These are phyloP conservation scores for Acephala macrosclerotiorum DNA, from an alignment of 2,329 filamentous ascomycete genomes.

Conservation along the genomic window DNA sequence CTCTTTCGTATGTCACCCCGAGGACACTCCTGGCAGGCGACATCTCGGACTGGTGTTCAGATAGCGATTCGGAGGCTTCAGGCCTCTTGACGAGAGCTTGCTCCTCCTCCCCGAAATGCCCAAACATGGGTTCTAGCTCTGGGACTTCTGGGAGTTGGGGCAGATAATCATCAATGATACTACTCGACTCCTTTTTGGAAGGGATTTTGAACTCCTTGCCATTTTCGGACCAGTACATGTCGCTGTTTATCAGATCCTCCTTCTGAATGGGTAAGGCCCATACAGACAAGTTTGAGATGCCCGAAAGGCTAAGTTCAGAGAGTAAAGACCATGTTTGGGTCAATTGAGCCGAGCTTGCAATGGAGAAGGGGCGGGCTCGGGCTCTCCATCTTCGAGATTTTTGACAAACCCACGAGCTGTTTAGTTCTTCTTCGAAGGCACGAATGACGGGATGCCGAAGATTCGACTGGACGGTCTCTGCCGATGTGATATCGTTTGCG, in stretches of 20 bases:
- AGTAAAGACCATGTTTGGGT: constrained; percentile 26
- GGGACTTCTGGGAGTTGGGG: neutral
- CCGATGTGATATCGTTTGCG: neutral
- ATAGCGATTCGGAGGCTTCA: neutral
- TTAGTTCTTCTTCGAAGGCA: constrained; percentile 22
- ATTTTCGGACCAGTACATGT: constrained; percentile 53
- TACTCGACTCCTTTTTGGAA: neutral
- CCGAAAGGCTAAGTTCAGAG: constrained; percentile 24
- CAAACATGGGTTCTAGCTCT: neutral
- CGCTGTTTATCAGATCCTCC: constrained; percentile 19
- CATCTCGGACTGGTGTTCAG: neutral
- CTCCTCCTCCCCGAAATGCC: neutral
- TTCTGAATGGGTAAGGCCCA: constrained; percentile 18
- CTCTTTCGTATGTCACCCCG: too few relatives aligned
- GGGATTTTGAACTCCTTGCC: too few relatives aligned
- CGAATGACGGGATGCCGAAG: constrained; percentile 2
- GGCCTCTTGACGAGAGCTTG: neutral
- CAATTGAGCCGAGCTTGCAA: constrained; percentile 8
- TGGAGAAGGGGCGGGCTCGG: constrained; percentile 12
- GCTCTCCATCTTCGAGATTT: neutral
- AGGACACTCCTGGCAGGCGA: too few relatives aligned
- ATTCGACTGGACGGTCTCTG: constrained; percentile 1
- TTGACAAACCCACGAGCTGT: constrained; percentile 24
- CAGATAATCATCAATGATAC: neutral
- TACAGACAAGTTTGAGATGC: constrained; percentile 25